Evolutionary conservation across 805 yeast species (phyloP).

Genomic region (Lachancea kluyveri): DNA sequence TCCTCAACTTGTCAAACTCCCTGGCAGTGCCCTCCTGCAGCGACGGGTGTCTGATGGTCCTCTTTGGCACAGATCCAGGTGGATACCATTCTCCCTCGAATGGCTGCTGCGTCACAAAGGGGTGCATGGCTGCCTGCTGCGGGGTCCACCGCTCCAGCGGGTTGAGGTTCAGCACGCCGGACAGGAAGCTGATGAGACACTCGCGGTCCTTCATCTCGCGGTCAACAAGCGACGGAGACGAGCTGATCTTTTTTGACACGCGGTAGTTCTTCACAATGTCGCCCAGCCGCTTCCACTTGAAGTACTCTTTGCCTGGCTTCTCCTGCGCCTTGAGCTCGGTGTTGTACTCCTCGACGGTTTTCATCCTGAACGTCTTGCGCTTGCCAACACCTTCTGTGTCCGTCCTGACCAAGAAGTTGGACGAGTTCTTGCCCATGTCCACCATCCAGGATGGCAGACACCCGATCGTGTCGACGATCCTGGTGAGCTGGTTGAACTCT

Average conservation of each 20-base stretch:
- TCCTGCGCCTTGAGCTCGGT: conserved; percentile 38
- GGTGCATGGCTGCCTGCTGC: conserved; percentile 88
- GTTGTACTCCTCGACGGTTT: conserved; percentile 46
- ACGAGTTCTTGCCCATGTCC: conserved; percentile 85
- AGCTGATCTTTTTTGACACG: conserved; percentile 48
- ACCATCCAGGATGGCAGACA: conserved; percentile 94
- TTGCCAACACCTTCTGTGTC: conserved; percentile 9
- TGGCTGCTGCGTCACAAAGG: conserved; percentile 66
- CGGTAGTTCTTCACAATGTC: conserved; percentile 78
- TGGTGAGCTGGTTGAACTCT: conserved; percentile 81
- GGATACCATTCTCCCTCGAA: conserved; percentile 52
- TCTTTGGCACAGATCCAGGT: conserved; percentile 31
- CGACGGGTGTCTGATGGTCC: conserved; percentile 8
- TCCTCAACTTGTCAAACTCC: conserved; percentile 17
- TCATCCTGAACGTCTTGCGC: conserved; percentile 35
- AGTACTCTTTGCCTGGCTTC: conserved; percentile 80
- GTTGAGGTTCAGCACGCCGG: conserved; percentile 72
- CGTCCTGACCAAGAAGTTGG: conserved; percentile 43
- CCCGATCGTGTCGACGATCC: conserved; percentile 79
- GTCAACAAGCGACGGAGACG: conserved; percentile 40
- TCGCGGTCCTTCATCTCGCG: conserved; percentile 68
- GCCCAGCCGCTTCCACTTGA: conserved; percentile 54
- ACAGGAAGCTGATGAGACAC: conserved; percentile 68
- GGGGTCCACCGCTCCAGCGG: conserved; percentile 97
- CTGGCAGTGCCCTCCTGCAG: conserved; percentile 17